These are phyloP conservation scores for Daucus carota DNA, from an alignment of 129 eudicot genomes.

Conservation along the genomic window DH1_v3.0 NC_030381.2:35196501-35197000, in stretches of 20 bases:
- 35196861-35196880: slow-evolving; percentile 83
- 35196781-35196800: slow-evolving; percentile 63
- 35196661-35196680: not conserved
- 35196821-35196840: slow-evolving; percentile 97
- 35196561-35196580: too few species aligned
- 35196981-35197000: not conserved
- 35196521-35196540: too few species aligned
- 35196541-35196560: too few species aligned
- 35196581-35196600: not conserved
- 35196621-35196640: not conserved
- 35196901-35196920: slow-evolving; percentile 6
- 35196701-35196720: not conserved
- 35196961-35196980: not conserved
- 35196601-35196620: not conserved
- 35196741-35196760: not conserved
- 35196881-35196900: slow-evolving; percentile 92
- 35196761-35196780: not conserved
- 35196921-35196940: slow-evolving; percentile 3
- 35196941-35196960: not conserved
- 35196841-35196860: slow-evolving; percentile 94
- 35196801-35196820: slow-evolving; percentile 87
- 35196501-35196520: too few species aligned
- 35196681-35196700: not conserved
- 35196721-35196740: slow-evolving; percentile 1
- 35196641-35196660: not conserved